phyloP scores from a whole-genome alignment of 1,284 basidiomycete species.

The Apiotrichum sp. region DNA sequence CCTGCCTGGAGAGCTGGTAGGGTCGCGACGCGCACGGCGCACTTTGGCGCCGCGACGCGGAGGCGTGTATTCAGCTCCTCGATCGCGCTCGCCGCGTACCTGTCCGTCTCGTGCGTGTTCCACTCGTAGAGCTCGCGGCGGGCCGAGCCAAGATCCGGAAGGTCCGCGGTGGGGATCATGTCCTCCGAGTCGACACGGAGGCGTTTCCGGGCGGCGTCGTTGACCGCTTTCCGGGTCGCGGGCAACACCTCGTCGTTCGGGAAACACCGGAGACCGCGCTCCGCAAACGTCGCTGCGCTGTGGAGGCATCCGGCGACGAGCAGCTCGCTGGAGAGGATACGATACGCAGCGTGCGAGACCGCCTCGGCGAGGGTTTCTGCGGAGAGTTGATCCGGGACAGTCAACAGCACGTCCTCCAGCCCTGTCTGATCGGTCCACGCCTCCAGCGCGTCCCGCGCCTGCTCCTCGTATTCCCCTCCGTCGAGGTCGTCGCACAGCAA shows the following conservation, averaged over 20 bases:
- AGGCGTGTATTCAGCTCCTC: conserved; percentile 9
- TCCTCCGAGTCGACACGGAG: neutral
- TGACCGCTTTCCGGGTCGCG: neutral
- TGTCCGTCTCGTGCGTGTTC: conserved; percentile 15
- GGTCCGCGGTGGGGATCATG: conserved; percentile 1
- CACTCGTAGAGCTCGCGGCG: conserved; percentile 15
- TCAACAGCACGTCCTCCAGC: neutral
- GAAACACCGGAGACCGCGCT: conserved; percentile 5
- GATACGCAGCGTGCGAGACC: conserved; percentile 5
- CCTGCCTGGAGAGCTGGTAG: conserved; percentile 6
- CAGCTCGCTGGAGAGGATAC: conserved; percentile 5
- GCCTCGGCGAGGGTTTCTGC: neutral
- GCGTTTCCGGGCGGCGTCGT: conserved; percentile 2
- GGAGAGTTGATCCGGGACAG: neutral
- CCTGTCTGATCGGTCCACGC: neutral
- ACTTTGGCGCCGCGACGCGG: conserved; percentile 7
- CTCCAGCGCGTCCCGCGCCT: conserved; percentile 6
- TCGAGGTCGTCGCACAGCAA: conserved; percentile 13
- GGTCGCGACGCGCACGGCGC: conserved; percentile 6
- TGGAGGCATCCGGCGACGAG: conserved; percentile 8
- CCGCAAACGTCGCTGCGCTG: conserved; percentile 6
- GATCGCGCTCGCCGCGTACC: conserved; percentile 7
- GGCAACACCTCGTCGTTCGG: conserved; percentile 1
- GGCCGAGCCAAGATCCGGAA: conserved; percentile 4
- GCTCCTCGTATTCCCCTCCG: conserved; percentile 10